Percentiles rank a stretch among this genome's conserved stretches.
These are phyloP conservation scores for Chytriomyces sp. DNA, from an alignment of 192 early-diverging fungal genomes.

Conservation along the genomic window DNA sequence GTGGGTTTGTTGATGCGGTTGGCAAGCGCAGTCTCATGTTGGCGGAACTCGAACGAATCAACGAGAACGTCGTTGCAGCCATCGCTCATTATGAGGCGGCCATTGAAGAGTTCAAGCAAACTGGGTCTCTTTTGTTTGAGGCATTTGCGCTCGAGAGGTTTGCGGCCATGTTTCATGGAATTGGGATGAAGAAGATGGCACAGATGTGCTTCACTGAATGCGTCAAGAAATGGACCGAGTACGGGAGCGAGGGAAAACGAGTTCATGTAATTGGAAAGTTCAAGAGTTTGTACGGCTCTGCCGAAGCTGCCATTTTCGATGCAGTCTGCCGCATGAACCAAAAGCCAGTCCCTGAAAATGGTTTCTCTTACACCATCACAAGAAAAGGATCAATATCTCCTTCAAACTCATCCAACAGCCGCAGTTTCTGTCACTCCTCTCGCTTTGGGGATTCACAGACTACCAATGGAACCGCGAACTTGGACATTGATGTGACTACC, in stretches of 20 bases:
- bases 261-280: constrained; percentile 32
- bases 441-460: constrained; percentile 28
- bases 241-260: constrained; percentile 50
- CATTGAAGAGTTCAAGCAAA: constrained; percentile 43
- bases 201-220: constrained; percentile 44
- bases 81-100: constrained; percentile 48
- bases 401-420: constrained; percentile 4
- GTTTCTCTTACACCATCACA: neutral
- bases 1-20: neutral
- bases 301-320: neutral
- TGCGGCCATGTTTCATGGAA: constrained; percentile 41
- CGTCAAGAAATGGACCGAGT: constrained; percentile 45
- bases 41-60: constrained; percentile 19
- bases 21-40: constrained; percentile 2
- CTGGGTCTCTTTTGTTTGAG: constrained; percentile 48
- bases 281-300: constrained; percentile 8
- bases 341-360: neutral
- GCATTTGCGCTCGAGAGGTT: constrained; percentile 48
- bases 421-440: constrained; percentile 8
- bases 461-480: constrained; percentile 19
- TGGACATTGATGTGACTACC: constrained; percentile 59
- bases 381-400: neutral
- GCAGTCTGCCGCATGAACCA: neutral
- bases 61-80: constrained; percentile 31
- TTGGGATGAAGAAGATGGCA: constrained; percentile 43